Base-by-base conservation (phyloP, 1,284 basidiomycete species). In the Trichosporon asahii region DNA sequence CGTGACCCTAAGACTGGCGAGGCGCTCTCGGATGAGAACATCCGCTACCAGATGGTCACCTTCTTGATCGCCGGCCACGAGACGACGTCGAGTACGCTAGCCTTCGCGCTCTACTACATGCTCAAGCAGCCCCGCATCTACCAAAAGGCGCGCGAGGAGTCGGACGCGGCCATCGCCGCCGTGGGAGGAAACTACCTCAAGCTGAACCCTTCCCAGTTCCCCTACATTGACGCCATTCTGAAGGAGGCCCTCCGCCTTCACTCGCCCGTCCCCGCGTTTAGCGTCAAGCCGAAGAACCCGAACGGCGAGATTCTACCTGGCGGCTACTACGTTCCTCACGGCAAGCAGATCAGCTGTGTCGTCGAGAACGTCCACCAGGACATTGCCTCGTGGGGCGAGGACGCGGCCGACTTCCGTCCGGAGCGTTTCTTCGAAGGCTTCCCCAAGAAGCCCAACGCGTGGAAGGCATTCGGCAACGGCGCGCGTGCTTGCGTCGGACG, bases 41-140 rank as follows among this genome's bases (percentile, higher is more conserved):
- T 87, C 61, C 79, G 83, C 18, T 77, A 82, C 67, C 87, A 88
- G 76, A 80, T 87, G 14, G 75, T 86, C 21, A 87, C 86, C 1
- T 87, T 87, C 82, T 77, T 87, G 25, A 85, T 87, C 55, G 87
- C 86, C 15, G 87, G 86, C 2, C 86, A 86, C 69, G 86, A 87
- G 74, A 87, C 86, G 0, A 86, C 86, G 0, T 86, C 85, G 1
- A 75, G 76, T 12, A 69, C 77, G 67, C 71, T 77, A 18, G 73
- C 74, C 0, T 65, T 65, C 21, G 44, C 64, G 25, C 37, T 44
- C 15, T 86, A 85, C 76, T 83, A 85, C 73, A 80, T 87, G 29
- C 78, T 87, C 65, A 85, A 85, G 57, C 79, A 87, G 75, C 88
- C 88, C 2, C 80, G 85, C 5, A 85, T 85, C 2, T 85, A 86